Conservation (phyloP, 306 rosid species). For the Rosa lucieae region DNA sequence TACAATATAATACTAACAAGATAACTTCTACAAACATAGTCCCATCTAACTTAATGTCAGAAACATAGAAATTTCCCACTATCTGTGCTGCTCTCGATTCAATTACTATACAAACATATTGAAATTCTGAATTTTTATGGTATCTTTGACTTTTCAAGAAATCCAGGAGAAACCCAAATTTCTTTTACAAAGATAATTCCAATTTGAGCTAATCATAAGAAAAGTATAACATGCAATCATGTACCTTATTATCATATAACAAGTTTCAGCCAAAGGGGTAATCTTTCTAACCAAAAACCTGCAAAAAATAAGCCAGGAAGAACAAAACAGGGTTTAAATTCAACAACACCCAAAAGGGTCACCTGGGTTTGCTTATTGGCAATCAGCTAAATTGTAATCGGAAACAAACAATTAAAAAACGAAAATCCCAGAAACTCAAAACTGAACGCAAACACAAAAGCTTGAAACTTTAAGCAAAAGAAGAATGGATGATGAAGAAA, state of each 20-base stretch:
- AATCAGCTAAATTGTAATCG: constrained; percentile 13
- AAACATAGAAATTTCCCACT: not conserved
- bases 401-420: not conserved
- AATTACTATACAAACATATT: not conserved
- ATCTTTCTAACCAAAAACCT: constrained; percentile 23
- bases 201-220: not conserved
- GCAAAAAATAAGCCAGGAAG: constrained; percentile 15
- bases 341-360: constrained; percentile 3
- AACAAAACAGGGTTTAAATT: constrained; percentile 12
- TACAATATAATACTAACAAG: not conserved
- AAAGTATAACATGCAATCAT: not conserved
- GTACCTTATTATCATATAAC: constrained; percentile 44
- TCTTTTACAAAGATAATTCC: not conserved
- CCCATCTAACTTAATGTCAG: not conserved
- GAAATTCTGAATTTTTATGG: not conserved
- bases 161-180: constrained; percentile 19
- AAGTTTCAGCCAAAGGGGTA: constrained; percentile 18
- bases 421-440: constrained; percentile 8
- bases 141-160: constrained; percentile 5
- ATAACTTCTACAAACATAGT: not conserved
- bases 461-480: constrained; percentile 20
- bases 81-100: not conserved
- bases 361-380: not conserved
- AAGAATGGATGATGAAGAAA: not conserved
- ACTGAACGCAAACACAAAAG: constrained; percentile 17